A percentile compares a stretch with the other conserved stretches of the same genome.
phyloP scores from a whole-genome alignment of 345 rosid species.

The Hypericum androsaemum region DNA sequence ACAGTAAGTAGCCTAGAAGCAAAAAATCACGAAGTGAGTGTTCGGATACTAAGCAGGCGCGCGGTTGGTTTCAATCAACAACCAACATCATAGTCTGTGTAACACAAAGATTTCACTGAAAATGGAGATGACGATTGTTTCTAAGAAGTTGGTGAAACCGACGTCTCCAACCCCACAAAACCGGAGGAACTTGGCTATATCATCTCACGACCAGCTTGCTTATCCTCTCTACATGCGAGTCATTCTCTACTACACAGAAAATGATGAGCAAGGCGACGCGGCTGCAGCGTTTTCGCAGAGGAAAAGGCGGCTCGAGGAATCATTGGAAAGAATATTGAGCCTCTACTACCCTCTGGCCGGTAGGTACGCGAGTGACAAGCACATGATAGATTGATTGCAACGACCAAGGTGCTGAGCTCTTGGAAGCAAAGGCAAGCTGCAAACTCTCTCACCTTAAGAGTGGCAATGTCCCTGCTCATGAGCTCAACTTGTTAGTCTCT shows the following conservation, averaged over 20 bases:
- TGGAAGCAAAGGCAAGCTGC: conserved; percentile 12
- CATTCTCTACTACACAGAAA: conserved; percentile 13
- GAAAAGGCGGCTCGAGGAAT: conserved; percentile 5
- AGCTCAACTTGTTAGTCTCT: conserved; percentile 8
- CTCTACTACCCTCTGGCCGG: conserved; percentile 21
- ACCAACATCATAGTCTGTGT: too few species aligned
- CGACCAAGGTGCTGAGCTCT: conserved; percentile 14
- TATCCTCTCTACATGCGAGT: conserved; percentile 10
- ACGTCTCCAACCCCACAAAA: conserved; percentile 18
- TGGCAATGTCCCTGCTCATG: neutral
- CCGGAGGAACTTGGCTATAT: conserved; percentile 9
- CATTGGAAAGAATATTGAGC: conserved; percentile 18
- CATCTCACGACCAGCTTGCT: conserved; percentile 19
- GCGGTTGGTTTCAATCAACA: too few species aligned
- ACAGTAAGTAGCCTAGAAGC: too few species aligned
- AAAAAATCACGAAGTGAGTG: too few species aligned
- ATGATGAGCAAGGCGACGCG: neutral
- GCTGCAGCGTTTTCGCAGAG: neutral
- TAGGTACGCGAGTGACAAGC: conserved; percentile 11
- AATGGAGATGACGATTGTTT: conserved; percentile 16
- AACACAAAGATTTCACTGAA: too few species aligned
- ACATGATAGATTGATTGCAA: conserved; percentile 8
- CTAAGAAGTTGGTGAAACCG: conserved; percentile 18
- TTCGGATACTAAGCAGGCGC: too few species aligned
- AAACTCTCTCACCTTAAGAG: conserved; percentile 3